A percentile compares a stretch with the other conserved stretches of the same genome.
These are phyloP conservation scores for Exophiala dermatitidis DNA, from an alignment of 2,329 filamentous ascomycete species.

Conservation along the genomic window DNA sequence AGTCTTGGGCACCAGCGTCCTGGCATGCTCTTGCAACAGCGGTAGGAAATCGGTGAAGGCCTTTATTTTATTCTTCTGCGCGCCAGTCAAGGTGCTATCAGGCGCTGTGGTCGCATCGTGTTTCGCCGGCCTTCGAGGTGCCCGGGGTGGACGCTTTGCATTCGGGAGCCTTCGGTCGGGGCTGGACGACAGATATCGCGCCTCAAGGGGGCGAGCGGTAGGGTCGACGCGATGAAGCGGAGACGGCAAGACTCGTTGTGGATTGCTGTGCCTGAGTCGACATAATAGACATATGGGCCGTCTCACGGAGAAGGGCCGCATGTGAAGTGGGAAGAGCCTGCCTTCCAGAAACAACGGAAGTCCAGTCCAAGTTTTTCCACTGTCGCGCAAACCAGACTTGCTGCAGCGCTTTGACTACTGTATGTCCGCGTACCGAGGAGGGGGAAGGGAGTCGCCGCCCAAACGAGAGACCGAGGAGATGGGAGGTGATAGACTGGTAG, in stretches of 20 bases:
- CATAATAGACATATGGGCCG: conserved; percentile 16
- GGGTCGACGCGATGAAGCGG: background rate
- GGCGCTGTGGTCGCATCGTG: background rate
- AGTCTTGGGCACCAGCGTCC: background rate
- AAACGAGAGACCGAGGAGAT: background rate
- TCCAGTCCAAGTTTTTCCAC: too few species aligned
- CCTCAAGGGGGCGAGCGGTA: background rate
- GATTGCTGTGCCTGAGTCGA: conserved; percentile 2
- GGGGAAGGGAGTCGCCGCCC: too few species aligned
- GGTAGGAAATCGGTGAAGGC: background rate
- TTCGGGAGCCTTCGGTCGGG: background rate
- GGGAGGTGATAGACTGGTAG: background rate
- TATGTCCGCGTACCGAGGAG: too few species aligned
- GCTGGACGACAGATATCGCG: background rate
- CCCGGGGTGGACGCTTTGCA: background rate
- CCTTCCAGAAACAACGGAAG: too few species aligned
- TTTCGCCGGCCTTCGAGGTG: background rate
- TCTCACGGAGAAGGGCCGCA: conserved; percentile 14
- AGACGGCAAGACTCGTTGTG: background rate
- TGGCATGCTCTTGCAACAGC: background rate
- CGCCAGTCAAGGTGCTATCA: background rate
- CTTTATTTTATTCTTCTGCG: background rate
- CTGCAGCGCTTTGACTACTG: too few species aligned
- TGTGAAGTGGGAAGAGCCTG: conserved; percentile 3
- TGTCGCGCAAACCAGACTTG: too few species aligned